These are phyloP conservation scores for Rhododendron molle DNA, from an alignment of 148 eudicot genomes.

Conservation along the genomic window DNA sequence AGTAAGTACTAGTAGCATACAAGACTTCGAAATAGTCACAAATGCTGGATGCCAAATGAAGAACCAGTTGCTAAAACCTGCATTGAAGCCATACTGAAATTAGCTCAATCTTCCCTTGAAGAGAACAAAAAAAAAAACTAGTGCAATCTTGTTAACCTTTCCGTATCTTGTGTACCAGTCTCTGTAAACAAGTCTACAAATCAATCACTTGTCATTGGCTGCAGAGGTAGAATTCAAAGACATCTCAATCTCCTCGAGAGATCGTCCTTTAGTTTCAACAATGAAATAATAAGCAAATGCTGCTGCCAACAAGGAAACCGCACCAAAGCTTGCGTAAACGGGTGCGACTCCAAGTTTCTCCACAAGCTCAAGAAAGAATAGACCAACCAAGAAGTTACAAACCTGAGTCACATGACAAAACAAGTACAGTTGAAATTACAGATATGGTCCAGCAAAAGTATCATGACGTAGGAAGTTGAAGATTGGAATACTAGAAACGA, in stretches of 20 bases:
- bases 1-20: neutral
- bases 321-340: slow-evolving; percentile 61
- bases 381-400: slow-evolving; percentile 76
- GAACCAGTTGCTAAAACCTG: neutral
- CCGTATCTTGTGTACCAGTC: neutral
- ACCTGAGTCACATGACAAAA: slow-evolving; percentile 36
- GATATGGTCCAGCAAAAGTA: neutral
- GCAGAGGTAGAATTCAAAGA: slow-evolving; percentile 42
- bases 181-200: neutral
- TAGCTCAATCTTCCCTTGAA: neutral
- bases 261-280: slow-evolving; percentile 80
- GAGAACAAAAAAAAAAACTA: no score
- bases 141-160: neutral
- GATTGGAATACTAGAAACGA: neutral
- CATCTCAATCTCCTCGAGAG: slow-evolving; percentile 80
- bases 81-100: neutral
- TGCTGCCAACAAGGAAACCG: slow-evolving; percentile 58
- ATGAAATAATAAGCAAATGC: slow-evolving; percentile 45
- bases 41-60: neutral
- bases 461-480: neutral
- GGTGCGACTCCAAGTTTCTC: slow-evolving; percentile 63
- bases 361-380: slow-evolving; percentile 68
- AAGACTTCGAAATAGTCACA: neutral
- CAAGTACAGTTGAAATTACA: neutral
- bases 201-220: slow-evolving; percentile 27